A percentile compares a stretch with the other conserved stretches of the same genome.
These are phyloP conservation scores for Aureobasidium sp. DNA, from an alignment of 2,329 filamentous ascomycete genomes.

Conservation along the genomic window DNA sequence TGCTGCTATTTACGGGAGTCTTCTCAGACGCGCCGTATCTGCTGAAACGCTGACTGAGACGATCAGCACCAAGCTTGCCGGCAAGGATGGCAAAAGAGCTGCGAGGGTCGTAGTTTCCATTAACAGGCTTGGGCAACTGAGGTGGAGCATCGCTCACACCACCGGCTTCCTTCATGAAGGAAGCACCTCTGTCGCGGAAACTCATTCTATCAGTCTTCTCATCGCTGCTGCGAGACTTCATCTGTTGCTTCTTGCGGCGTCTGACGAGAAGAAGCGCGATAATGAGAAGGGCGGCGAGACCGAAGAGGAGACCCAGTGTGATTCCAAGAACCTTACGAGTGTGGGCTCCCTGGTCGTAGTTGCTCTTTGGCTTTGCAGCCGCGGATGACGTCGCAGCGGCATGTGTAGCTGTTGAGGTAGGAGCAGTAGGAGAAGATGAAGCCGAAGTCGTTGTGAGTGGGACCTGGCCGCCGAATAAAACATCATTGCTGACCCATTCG, in stretches of 20 bases:
- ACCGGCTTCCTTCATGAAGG: constrained; percentile 47
- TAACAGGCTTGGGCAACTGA: constrained; percentile 12
- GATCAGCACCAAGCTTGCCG: constrained; percentile 10
- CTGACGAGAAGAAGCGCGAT: constrained; percentile 63
- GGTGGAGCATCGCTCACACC: constrained; percentile 26
- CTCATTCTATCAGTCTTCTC: constrained; percentile 42
- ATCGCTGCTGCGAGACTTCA: constrained; percentile 40
- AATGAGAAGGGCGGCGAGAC: constrained; percentile 62
- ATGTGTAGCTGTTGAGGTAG: constrained; percentile 26
- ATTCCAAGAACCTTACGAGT: constrained; percentile 65
- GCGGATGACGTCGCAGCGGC: constrained; percentile 30
- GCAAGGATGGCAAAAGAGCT: constrained; percentile 19
- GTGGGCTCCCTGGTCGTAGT: constrained; percentile 24
- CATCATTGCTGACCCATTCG: constrained; percentile 66
- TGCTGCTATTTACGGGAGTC: neutral
- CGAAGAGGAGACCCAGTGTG: constrained; percentile 73
- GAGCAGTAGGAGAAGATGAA: constrained; percentile 25
- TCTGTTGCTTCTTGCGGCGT: constrained; percentile 53
- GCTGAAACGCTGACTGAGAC: constrained; percentile 11
- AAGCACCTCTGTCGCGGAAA: constrained; percentile 45
- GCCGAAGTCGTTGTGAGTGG: constrained; percentile 31
- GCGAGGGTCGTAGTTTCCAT: constrained; percentile 21
- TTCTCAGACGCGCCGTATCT: constrained; percentile 1
- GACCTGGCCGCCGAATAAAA: constrained; percentile 47
- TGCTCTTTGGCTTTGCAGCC: constrained; percentile 22